Percentiles rank a stretch among this genome's conserved stretches.
These are phyloP conservation scores for Stachybotrys chartarum DNA, from an alignment of 2,329 filamentous ascomycete genomes.

Conservation along the genomic window DNA sequence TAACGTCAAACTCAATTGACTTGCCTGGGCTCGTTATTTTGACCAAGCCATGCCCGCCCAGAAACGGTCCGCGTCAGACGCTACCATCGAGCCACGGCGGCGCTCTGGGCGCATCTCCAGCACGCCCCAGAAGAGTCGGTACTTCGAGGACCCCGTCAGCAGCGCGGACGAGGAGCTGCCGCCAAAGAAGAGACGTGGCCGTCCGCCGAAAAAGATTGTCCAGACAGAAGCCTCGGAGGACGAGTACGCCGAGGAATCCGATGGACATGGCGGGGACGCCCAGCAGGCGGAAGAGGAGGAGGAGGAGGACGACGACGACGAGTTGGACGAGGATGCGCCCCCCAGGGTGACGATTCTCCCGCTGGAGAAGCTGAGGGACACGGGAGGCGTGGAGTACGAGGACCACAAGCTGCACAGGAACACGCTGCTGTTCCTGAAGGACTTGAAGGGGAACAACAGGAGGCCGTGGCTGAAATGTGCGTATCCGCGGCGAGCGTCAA, in stretches of 20 bases:
- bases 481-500: slow-evolving; percentile 3
- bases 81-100: slow-evolving; percentile 27
- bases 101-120: slow-evolving; percentile 39
- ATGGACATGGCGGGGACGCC: slow-evolving; percentile 15
- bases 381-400: slow-evolving; percentile 35
- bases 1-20: no score
- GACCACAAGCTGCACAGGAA: slow-evolving; percentile 49
- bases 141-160: slow-evolving; percentile 36
- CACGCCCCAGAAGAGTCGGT: slow-evolving; percentile 40
- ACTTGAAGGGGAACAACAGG: slow-evolving; percentile 53
- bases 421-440: slow-evolving; percentile 49
- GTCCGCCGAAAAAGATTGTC: slow-evolving; percentile 13
- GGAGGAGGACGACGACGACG: slow-evolving; percentile 21
- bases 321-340: slow-evolving; percentile 29
- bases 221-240: slow-evolving; percentile 16
- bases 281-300: slow-evolving; percentile 16
- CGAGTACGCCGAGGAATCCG: slow-evolving; percentile 14
- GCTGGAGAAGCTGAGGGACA: slow-evolving; percentile 25
- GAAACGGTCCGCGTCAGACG: slow-evolving; percentile 27
- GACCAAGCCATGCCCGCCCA: slow-evolving; percentile 26
- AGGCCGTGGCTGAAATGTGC: slow-evolving; percentile 52
- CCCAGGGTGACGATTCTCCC: slow-evolving; percentile 27
- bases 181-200: slow-evolving; percentile 19
- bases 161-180: slow-evolving; percentile 12
- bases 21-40: no score